A percentile compares a stretch with the other conserved stretches of the same genome.
These are phyloP conservation scores for Claviceps sp. DNA, from an alignment of 2,329 filamentous ascomycete genomes.

Conservation along the genomic window DNA sequence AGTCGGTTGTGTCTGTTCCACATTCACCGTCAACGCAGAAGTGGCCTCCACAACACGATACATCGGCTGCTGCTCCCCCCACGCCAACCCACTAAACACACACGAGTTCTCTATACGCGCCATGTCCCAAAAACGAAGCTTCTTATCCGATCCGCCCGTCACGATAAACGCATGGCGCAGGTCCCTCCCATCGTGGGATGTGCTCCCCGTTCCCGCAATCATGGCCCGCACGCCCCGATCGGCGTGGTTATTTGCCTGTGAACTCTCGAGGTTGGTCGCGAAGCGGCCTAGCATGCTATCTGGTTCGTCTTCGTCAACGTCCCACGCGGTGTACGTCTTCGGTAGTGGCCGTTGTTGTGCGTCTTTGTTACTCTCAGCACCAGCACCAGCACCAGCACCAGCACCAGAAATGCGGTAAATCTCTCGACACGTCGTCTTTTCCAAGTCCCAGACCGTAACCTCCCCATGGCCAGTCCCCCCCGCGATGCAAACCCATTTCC, in stretches of 20 bases:
- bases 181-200: constrained; percentile 55
- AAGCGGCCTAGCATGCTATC: constrained; percentile 82
- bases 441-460: constrained; percentile 89
- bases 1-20: constrained; percentile 39
- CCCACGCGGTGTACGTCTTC: constrained; percentile 66
- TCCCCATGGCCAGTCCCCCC: constrained; percentile 81
- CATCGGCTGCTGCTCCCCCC: constrained; percentile 57
- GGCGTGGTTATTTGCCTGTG: constrained; percentile 31
- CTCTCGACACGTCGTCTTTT: constrained; percentile 78
- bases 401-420: constrained; percentile 54
- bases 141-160: constrained; percentile 79
- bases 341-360: constrained; percentile 26
- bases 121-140: constrained; percentile 88
- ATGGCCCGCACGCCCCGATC: constrained; percentile 65
- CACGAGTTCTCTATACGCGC: constrained; percentile 62
- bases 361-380: no score
- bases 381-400: constrained; percentile 21
- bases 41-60: constrained; percentile 54
- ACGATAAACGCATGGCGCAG: constrained; percentile 72
- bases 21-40: constrained; percentile 50
- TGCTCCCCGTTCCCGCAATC: constrained; percentile 53
- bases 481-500: constrained; percentile 76
- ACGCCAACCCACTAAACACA: constrained; percentile 65
- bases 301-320: constrained; percentile 77
- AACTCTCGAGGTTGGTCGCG: constrained; percentile 57